A percentile compares a stretch with the other conserved stretches of the same genome.
Conservation (phyloP, 352 stramenopile species). For the Phytophthora multivora region DNA sequence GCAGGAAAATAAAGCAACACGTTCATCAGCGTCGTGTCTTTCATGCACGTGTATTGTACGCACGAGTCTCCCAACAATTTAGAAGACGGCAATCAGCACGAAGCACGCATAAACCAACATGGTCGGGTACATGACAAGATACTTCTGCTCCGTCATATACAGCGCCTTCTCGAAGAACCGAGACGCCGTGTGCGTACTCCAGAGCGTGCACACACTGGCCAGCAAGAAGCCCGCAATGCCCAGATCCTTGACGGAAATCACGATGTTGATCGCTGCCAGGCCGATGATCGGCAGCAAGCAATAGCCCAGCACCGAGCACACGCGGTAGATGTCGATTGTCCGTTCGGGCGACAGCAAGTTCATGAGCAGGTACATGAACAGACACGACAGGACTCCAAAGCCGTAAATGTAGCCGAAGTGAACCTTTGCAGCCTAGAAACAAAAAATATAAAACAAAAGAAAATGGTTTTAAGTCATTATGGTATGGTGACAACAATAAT, state of each 20-base stretch:
- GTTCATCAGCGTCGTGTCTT: constrained; percentile 2
- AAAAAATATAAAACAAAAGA: background rate
- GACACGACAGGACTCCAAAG: constrained; percentile 96
- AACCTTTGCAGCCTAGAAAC: constrained; percentile 86
- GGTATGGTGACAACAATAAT: too few relatives aligned
- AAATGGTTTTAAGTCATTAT: background rate
- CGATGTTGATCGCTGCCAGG: constrained; percentile 93
- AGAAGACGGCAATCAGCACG: constrained; percentile 99
- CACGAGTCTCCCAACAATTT: constrained; percentile 15
- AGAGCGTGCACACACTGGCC: constrained; percentile 88
- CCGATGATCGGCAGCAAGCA: constrained; percentile 96
- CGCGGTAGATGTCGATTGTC: constrained; percentile 93
- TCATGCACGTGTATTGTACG: constrained; percentile 4
- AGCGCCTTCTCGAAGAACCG: constrained; percentile 96
- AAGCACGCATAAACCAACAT: constrained; percentile 98
- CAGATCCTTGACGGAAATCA: constrained; percentile 87
- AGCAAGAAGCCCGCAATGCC: constrained; percentile 85
- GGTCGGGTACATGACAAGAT: constrained; percentile 97
- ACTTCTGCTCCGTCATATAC: constrained; percentile 96
- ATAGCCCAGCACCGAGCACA: constrained; percentile 97
- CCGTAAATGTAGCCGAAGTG: constrained; percentile 99
- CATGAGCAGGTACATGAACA: constrained; percentile 96
- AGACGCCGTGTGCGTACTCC: constrained; percentile 95
- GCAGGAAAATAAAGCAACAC: constrained; percentile 31
- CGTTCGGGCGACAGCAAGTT: constrained; percentile 93